Evolutionary conservation across 2,329 filamentous ascomycete genomes (phyloP), one percentile per base, ranked within the genome.

Genomic region (Beauveria asiatica): DNA sequence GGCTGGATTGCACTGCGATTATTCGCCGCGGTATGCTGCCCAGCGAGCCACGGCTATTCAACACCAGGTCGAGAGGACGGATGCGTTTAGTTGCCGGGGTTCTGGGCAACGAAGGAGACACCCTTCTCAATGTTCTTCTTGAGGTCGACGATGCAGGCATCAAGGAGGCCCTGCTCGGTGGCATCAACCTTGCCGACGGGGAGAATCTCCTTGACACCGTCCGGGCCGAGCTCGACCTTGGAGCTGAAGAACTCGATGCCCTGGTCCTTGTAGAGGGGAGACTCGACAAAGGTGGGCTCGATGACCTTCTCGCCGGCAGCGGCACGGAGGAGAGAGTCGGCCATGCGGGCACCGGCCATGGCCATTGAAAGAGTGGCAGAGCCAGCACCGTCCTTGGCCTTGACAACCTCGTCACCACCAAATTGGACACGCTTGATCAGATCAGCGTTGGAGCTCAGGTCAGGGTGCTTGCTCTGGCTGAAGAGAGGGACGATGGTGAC

Each of bases 361-460:
- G 93, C 93, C 93, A 99, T 99, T 81, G 92, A 97, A 70, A 97
- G 89, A 65, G 93, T 97, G 74, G 93, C 93, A 68, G 92, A 97
- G 70, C 93, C 93, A 72, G 92, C 92, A 78, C 93, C 94, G 74
- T 93, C 92, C 89, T 97, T 97, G 79, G 93, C 94, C 86, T 97
- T 85, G 80, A 97, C 93, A 68, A 97, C 93, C 87, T 97, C 93
- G 76, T 97, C 93, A 83, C 93, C 93, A 77, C 94, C 93, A 76
- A 97, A 97, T 82, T 97, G 93, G 72, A 97, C 94, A 76, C 94
- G 92, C 77, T 92, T 86, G 79, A 97, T 81, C 71, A 97, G 90
- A 64, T 83, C 83, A 72, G 85, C 81, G 76, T 92, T 82, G 76
- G 90, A 88, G 70, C 84, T 80, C 70, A 97, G 90, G 72, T 90